Evolutionary conservation across 202 grass and related monocot species (phyloP), one percentile per base, ranked within the genome.

Genomic region (Panicum virgatum): DNA sequence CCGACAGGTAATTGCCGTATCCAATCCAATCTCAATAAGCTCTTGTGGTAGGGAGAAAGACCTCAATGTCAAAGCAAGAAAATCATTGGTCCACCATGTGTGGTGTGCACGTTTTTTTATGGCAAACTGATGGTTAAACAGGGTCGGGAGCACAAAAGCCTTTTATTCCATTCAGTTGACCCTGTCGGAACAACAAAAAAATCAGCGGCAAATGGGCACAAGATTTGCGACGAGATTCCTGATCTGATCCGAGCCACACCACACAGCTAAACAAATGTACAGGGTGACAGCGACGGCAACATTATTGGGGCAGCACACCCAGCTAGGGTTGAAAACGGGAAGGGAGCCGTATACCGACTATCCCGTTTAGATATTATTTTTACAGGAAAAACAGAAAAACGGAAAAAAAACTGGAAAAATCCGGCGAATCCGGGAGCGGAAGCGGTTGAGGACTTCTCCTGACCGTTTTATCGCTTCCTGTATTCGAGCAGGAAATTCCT

Each of bases 181-280:
- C 69, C 16, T 75, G 75, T 56, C 60, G 69, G 62, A 68, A 44
- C 32, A 30, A 76, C 32, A 30, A 76, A 69, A 59, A 63, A 62
- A 44, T 60, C 72, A 20, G 63, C 38, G 53, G 79, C 25, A 57
- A 78, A 43, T 22, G 53, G 46, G 37, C 67, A 38, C n/a, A 75
- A 77, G 79, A 86, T 54, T 54, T 47, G 62, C 77, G 74, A 79
- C 51, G 19, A 86, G 73, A 82, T 83, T 86, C 88, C 53, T 75
- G 60, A 83, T 64, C 69, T 75, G 61, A 86, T 18, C n/a, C n/a
- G n/a, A n/a, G n/a, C n/a, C n/a, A n/a, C n/a, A n/a, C 68, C 79
- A 75, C 27, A 73, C 79, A 69, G 56, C 44, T 72, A 72, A 83
- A 47, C 75, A 69, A 27, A 75, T 58, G 78, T 48, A 79, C 53